These are phyloP conservation scores for Nannochloropsis gaditana DNA, from an alignment of 108 stramenopile species.

Conservation along the genomic window DNA sequence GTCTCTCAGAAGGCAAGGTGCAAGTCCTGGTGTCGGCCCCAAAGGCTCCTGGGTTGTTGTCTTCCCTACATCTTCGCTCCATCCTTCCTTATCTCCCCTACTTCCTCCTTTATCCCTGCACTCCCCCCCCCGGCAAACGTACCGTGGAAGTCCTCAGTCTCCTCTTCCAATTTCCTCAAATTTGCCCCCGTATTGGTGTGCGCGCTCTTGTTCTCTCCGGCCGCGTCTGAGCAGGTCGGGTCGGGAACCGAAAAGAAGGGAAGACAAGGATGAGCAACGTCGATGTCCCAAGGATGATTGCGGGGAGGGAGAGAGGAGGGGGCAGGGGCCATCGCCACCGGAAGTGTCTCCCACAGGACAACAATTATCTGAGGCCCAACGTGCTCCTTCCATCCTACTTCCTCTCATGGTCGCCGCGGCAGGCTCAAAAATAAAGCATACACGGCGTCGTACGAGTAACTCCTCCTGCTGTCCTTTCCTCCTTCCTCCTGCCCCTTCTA, in stretches of 20 bases:
- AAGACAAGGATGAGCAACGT: too few species aligned
- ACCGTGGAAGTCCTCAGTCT: conserved; percentile 23
- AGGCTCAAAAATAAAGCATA: too few species aligned
- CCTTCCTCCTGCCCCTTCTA: neutral
- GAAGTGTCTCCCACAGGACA: too few species aligned
- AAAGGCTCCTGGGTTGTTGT: neutral
- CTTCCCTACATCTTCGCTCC: neutral
- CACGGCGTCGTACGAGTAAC: neutral
- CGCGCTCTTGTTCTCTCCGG: conserved; percentile 24
- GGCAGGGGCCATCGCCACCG: neutral
- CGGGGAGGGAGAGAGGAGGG: neutral
- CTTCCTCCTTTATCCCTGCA: too few species aligned
- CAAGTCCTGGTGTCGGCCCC: neutral
- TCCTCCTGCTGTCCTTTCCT: neutral
- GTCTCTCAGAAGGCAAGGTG: neutral
- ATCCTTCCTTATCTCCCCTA: neutral
- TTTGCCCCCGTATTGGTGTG: neutral
- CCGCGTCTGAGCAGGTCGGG: neutral
- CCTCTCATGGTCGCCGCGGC: too few species aligned
- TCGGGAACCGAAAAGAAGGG: neutral
- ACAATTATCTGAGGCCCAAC: too few species aligned
- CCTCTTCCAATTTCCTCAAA: conserved; percentile 23
- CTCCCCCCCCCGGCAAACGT: neutral
- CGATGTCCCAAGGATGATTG: too few species aligned
- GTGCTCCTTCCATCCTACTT: too few species aligned